Conservation (phyloP, 1,284 basidiomycete genomes). For the Takashimella tepidaria region DNA sequence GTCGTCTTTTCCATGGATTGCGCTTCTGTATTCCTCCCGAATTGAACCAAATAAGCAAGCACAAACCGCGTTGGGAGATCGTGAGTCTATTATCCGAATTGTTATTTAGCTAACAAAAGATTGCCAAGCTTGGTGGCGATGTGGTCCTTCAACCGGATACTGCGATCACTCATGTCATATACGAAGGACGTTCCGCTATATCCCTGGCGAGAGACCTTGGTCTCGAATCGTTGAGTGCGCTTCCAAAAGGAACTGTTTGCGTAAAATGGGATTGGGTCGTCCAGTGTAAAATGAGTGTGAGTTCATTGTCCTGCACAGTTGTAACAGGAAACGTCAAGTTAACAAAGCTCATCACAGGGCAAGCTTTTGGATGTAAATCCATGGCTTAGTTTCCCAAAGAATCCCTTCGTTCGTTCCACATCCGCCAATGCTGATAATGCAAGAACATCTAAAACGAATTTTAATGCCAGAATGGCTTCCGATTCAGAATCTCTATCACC, state of each 20-base stretch:
- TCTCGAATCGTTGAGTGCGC: constrained; percentile 26
- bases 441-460: too few relatives aligned
- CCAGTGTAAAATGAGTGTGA: constrained; percentile 29
- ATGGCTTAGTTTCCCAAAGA: constrained; percentile 32
- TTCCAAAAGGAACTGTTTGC: constrained; percentile 34
- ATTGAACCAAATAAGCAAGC: constrained; percentile 17
- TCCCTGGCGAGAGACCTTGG: constrained; percentile 25
- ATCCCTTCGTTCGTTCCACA: constrained; percentile 12
- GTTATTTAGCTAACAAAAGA: constrained; percentile 15
- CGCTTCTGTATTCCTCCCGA: constrained; percentile 35
- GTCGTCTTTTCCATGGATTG: constrained; percentile 28
- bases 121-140: constrained; percentile 28
- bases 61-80: constrained; percentile 28
- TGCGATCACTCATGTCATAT: constrained; percentile 41
- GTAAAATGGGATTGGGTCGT: constrained; percentile 40
- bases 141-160: constrained; percentile 37
- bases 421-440: constrained; percentile 2
- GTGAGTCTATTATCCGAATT: constrained; percentile 23
- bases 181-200: constrained; percentile 21
- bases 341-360: constrained; percentile 8
- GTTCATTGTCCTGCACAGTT: constrained; percentile 3
- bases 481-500: constrained; percentile 21
- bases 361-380: constrained; percentile 20
- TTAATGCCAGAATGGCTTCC: constrained; percentile 9
- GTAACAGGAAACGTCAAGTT: background rate